Base-by-base conservation (phyloP, 768 basidiomycete genomes). In the Hemileccinum impolitum region DNA sequence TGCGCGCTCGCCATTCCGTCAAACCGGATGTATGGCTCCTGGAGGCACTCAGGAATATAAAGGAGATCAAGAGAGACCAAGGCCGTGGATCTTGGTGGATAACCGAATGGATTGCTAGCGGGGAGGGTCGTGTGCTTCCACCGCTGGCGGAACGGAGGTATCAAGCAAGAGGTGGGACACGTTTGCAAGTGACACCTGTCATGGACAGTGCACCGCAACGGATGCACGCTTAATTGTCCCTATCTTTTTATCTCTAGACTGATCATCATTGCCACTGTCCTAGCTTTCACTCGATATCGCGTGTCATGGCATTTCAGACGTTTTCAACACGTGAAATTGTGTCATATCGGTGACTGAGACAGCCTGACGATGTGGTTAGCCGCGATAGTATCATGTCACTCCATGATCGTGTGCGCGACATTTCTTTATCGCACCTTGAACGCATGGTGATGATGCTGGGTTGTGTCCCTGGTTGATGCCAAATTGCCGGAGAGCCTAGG, bases 21-120 rank as follows among this genome's bases (percentile, higher is more conserved):
- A 75, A 68, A 55, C 66, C 74, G 25, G 56, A 71, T 45, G 38
- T 65, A 17, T 75, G 73, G 71, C 48, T 74, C 26, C 50, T 67
- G 48, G 69, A 68, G 53, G 67, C 70, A 1, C 61, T 74, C 31
- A 59, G 45, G 48, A 68, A 70, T 17, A 65, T 73, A 23, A 70
- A 73, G 59, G 56, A 55, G 42, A 63, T 57, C 3, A 63, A 71
- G 48, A 57, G 39, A 34, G 62, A 60, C 17, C 55, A 64, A 41
- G 66, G 63, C n/a, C 57, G 62, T 17, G 61, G 59, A 19, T 48
- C 56, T 8, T 62, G 38, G 59, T 64, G 62, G 62, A 54, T 63
- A 43, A 59, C 59, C 1, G 62, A 63, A 18, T 63, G 61, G 61
- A 39, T 63, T 17, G 63, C 62, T 10, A 17, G 10, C 15, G 59